Evolutionary conservation across 1,284 basidiomycete genomes (phyloP).

Genomic region (Cryptococcus wingfieldii): DNA sequence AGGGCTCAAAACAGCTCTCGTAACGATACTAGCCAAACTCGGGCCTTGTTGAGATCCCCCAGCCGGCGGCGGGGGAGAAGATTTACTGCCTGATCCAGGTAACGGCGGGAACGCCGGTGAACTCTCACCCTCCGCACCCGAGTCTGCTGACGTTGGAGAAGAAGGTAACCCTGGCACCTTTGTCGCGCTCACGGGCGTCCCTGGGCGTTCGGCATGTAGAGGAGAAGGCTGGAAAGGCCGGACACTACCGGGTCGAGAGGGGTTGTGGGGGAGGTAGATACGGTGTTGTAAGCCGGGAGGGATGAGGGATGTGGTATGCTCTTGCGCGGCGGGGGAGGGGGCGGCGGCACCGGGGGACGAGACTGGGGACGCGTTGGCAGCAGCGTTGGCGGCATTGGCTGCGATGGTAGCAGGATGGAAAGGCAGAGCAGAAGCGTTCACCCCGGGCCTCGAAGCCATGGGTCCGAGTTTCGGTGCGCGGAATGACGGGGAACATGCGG

Average conservation of each 20-base stretch:
- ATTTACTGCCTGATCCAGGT: slow-evolving; percentile 11
- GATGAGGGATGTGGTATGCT: slow-evolving; percentile 44
- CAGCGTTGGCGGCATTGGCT: not conserved
- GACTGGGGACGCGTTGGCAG: not conserved
- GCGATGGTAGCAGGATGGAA: slow-evolving; percentile 31
- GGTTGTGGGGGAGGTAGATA: slow-evolving; percentile 45
- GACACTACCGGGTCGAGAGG: slow-evolving; percentile 28
- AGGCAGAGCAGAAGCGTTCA: slow-evolving; percentile 37
- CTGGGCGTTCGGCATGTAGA: slow-evolving; percentile 20
- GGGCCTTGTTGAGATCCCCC: slow-evolving; percentile 24
- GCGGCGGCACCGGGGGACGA: not conserved
- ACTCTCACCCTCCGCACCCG: not conserved
- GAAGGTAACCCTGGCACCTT: not conserved
- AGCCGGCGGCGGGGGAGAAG: not conserved
- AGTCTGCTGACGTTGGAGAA: not conserved
- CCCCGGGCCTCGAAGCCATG: slow-evolving; percentile 8
- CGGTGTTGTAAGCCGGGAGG: slow-evolving; percentile 48
- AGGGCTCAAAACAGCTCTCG: slow-evolving; percentile 42
- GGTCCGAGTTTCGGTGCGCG: not conserved
- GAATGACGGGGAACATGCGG: slow-evolving; percentile 18
- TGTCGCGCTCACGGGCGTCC: not conserved
- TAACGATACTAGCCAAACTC: slow-evolving; percentile 46
- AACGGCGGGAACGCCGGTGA: slow-evolving; percentile 45
- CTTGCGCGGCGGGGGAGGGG: slow-evolving; percentile 2
- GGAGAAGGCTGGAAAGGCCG: slow-evolving; percentile 44